phyloP scores from a whole-genome alignment of 139 green algal genomes.

The Coccomyxa sp. region DNA sequence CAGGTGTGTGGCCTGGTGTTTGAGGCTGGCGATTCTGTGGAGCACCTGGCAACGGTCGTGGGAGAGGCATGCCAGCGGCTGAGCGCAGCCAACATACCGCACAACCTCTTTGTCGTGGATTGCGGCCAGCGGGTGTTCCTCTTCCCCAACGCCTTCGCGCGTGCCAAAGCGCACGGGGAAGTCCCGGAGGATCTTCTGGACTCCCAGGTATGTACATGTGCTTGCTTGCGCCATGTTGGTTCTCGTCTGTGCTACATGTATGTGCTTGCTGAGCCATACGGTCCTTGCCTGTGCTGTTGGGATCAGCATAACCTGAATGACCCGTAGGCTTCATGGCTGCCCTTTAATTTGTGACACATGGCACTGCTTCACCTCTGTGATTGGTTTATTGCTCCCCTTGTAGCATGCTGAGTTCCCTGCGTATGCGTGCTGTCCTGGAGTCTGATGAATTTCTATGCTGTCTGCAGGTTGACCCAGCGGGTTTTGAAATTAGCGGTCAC shows the following conservation, averaged over 20 bases:
- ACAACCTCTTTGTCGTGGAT: conserved; percentile 97
- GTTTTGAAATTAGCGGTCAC: conserved; percentile 96
- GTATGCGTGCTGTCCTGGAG: too few species aligned
- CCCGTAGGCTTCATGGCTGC: too few species aligned
- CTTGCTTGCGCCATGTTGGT: not conserved
- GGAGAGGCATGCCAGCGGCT: conserved; percentile 62
- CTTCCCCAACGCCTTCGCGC: conserved; percentile 76
- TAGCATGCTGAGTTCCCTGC: too few species aligned
- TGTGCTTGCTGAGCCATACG: not conserved
- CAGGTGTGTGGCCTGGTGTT: conserved; percentile 67
- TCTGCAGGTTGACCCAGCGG: conserved; percentile 87
- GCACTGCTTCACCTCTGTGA: too few species aligned
- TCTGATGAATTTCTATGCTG: conserved; percentile 26
- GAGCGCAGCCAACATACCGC: conserved; percentile 76
- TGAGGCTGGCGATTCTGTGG: conserved; percentile 63
- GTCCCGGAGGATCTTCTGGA: conserved; percentile 52
- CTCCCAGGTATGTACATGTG: conserved; percentile 25
- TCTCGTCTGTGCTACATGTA: not conserved
- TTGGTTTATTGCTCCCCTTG: too few species aligned
- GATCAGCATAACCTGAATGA: not conserved
- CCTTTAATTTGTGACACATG: too few species aligned
- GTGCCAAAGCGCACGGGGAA: conserved; percentile 61
- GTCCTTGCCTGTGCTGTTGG: not conserved
- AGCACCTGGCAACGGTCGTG: conserved; percentile 60
- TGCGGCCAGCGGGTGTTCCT: conserved; percentile 86